Evolutionary conservation across 768 basidiomycete genomes (phyloP).

Genomic region (Xerocomus potaroensis): DNA sequence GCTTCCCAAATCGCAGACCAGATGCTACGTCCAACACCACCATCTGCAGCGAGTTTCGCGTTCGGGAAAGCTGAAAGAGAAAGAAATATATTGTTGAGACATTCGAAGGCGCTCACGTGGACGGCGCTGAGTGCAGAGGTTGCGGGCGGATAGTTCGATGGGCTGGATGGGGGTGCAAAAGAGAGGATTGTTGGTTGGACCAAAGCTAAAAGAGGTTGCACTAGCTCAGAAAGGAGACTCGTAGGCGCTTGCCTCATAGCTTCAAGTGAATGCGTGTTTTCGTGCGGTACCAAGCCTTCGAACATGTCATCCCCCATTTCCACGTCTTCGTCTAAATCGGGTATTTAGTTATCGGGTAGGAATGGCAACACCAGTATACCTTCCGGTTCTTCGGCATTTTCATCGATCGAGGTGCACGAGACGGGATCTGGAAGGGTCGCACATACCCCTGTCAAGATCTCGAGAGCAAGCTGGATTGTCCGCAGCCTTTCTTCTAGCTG

Average conservation of each 20-base stretch:
- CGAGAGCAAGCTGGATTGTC: slow-evolving; percentile 78
- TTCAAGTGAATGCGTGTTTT: slow-evolving; percentile 11
- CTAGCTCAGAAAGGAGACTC: slow-evolving; percentile 53
- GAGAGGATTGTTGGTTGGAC: slow-evolving; percentile 76
- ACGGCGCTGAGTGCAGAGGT: slow-evolving; percentile 82
- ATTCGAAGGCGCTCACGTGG: slow-evolving; percentile 82
- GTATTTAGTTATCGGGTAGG: slow-evolving; percentile 24
- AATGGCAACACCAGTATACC: slow-evolving; percentile 20
- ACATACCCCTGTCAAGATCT: slow-evolving; percentile 84
- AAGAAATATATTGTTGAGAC: slow-evolving; percentile 85
- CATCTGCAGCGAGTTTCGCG: slow-evolving; percentile 40
- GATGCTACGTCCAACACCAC: slow-evolving; percentile 45
- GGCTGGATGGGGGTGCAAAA: slow-evolving; percentile 66
- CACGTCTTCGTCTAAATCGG: slow-evolving; percentile 41
- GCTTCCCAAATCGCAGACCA: slow-evolving; percentile 69
- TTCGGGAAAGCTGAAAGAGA: slow-evolving; percentile 55
- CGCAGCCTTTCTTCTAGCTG: slow-evolving; percentile 65
- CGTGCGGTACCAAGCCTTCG: slow-evolving; percentile 25
- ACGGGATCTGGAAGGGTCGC: slow-evolving; percentile 82
- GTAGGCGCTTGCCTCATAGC: slow-evolving; percentile 27
- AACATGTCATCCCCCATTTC: slow-evolving; percentile 33
- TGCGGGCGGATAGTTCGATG: slow-evolving; percentile 81
- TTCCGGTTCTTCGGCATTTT: slow-evolving; percentile 33
- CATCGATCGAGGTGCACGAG: slow-evolving; percentile 33
- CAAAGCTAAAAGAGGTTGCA: slow-evolving; percentile 62